A percentile compares a stretch with the other conserved stretches of the same genome.
phyloP scores from a whole-genome alignment of 805 yeast species.

The Saccharomycopsis selenospora region DNA sequence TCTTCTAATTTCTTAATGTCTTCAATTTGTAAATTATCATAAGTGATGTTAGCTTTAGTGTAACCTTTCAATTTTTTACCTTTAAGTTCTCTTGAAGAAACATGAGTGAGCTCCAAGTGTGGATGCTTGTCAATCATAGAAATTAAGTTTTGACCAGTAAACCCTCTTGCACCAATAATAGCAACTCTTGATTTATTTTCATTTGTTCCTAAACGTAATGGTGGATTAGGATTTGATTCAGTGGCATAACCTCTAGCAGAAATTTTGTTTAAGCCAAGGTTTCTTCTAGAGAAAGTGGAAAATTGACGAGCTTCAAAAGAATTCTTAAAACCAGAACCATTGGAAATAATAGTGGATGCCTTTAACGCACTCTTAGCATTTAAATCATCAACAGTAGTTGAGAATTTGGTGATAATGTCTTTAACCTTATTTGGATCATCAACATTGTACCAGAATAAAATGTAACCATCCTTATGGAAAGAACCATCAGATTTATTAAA shows the following conservation, averaged over 20 bases:
- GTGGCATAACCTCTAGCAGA: slow-evolving; percentile 30
- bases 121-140: slow-evolving; percentile 84
- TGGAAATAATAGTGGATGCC: neutral
- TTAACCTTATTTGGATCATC: slow-evolving; percentile 54
- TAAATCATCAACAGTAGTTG: slow-evolving; percentile 26
- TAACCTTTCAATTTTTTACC: slow-evolving; percentile 87
- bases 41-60: slow-evolving; percentile 69
- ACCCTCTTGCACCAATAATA: slow-evolving; percentile 97
- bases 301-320: slow-evolving; percentile 44
- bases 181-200: slow-evolving; percentile 68
- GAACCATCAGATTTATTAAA: slow-evolving; percentile 93
- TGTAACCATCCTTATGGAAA: slow-evolving; percentile 78
- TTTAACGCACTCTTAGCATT: slow-evolving; percentile 4
- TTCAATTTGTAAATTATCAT: slow-evolving; percentile 80
- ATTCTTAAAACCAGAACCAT: slow-evolving; percentile 30
- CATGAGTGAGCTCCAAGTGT: slow-evolving; percentile 79
- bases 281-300: slow-evolving; percentile 31
- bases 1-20: slow-evolving; percentile 77
- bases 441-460: slow-evolving; percentile 92
- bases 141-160: slow-evolving; percentile 90
- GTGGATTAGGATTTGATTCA: slow-evolving; percentile 60
- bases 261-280: slow-evolving; percentile 23
- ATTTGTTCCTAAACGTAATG: slow-evolving; percentile 57
- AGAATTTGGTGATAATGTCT: slow-evolving; percentile 52
- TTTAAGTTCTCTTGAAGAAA: slow-evolving; percentile 88